Percentiles rank a stretch among this genome's conserved stretches.
Evolutionary conservation across 805 yeast species (phyloP).

Genomic region (Lipomyces oligophaga): DNA sequence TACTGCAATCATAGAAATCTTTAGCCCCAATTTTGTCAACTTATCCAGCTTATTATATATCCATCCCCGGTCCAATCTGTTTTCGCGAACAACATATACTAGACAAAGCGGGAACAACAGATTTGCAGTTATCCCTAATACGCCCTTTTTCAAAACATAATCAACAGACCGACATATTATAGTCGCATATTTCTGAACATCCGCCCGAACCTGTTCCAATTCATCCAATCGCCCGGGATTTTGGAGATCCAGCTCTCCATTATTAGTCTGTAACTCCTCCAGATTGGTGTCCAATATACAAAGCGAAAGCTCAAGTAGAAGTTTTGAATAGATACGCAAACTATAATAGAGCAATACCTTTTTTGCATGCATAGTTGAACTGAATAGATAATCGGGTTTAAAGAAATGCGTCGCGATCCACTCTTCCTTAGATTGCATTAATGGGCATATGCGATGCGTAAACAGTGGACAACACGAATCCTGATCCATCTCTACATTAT

Average conservation of each 20-base stretch:
- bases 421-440: neutral
- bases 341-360: constrained; percentile 1
- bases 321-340: neutral
- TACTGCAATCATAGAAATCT: neutral
- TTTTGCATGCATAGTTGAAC: neutral
- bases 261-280: too few relatives aligned
- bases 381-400: constrained; percentile 5
- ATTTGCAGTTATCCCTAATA: neutral
- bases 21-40: constrained; percentile 5
- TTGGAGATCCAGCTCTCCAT: neutral
- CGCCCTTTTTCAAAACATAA: neutral
- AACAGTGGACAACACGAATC: neutral
- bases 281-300: neutral
- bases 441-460: constrained; percentile 2
- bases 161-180: constrained; percentile 8
- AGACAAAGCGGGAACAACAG: constrained; percentile 4
- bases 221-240: neutral
- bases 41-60: constrained; percentile 4
- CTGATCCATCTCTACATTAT: constrained; percentile 1
- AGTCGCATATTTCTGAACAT: neutral
- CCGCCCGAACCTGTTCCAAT: neutral
- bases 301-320: neutral
- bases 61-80: constrained; percentile 12
- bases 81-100: constrained; percentile 1
- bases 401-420: constrained; percentile 15